Evolutionary conservation across 164 flowering plant species (phyloP).

Genomic region (Kingdonia uniflora): DNA sequence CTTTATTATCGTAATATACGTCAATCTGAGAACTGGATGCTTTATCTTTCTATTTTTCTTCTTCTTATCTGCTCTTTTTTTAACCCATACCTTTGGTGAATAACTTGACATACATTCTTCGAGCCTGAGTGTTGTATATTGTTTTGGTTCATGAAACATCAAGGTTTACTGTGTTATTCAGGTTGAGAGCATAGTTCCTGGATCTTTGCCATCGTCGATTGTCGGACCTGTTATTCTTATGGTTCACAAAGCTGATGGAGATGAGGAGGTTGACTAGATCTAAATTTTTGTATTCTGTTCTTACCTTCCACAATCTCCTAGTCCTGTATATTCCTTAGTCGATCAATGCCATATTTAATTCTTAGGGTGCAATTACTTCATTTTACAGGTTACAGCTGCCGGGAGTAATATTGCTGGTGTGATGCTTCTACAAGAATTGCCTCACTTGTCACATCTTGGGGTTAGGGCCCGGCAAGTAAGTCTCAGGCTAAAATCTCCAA

Average conservation of each 20-base stretch:
- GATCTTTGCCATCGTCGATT: conserved; percentile 49
- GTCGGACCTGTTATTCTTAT: conserved; percentile 74
- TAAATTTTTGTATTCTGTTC: background rate
- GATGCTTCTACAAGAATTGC: conserved; percentile 89
- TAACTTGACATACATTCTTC: too few relatives aligned
- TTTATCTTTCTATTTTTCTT: too few relatives aligned
- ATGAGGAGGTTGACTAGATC: conserved; percentile 66
- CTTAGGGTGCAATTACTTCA: background rate
- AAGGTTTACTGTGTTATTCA: conserved; percentile 18
- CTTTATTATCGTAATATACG: too few relatives aligned
- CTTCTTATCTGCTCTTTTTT: too few relatives aligned
- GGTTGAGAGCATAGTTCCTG: conserved; percentile 82
- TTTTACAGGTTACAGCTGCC: conserved; percentile 74
- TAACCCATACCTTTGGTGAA: too few relatives aligned
- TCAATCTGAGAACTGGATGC: too few relatives aligned
- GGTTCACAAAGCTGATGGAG: conserved; percentile 93
- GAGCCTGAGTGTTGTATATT: background rate
- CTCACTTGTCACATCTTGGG: conserved; percentile 98
- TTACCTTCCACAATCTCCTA: background rate
- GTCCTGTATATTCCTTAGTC: background rate
- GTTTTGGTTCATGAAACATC: conserved; percentile 1
- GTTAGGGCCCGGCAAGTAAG: conserved; percentile 94
- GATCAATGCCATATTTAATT: background rate
- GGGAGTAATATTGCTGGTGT: conserved; percentile 73
- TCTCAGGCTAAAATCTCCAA: conserved; percentile 6